These are phyloP conservation scores for Leccinum obscurum DNA, from an alignment of 768 basidiomycete species.

Conservation along the genomic window DNA sequence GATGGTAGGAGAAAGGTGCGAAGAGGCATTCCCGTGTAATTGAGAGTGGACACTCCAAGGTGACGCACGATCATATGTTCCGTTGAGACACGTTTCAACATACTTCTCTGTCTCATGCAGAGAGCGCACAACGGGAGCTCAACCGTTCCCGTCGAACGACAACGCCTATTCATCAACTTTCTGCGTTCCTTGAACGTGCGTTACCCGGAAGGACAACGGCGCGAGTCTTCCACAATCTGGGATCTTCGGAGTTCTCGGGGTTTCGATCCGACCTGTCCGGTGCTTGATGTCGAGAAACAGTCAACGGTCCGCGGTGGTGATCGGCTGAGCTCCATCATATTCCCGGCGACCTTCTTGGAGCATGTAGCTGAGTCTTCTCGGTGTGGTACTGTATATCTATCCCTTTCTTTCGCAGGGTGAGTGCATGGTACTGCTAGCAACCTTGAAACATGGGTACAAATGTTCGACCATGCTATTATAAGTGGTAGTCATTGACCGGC, in stretches of 20 bases:
- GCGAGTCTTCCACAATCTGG: not conserved
- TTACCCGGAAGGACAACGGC: too few relatives aligned
- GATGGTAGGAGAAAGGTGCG: too few relatives aligned
- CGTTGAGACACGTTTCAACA: not conserved
- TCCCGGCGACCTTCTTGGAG: not conserved
- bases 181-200: not conserved
- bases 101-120: not conserved
- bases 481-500: slow-evolving; percentile 18
- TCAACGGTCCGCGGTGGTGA: not conserved
- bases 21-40: too few relatives aligned
- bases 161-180: not conserved
- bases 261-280: not conserved
- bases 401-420: not conserved
- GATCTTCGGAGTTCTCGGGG: not conserved
- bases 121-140: not conserved
- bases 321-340: not conserved
- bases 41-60: too few relatives aligned
- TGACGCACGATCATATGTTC: too few relatives aligned
- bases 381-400: not conserved
- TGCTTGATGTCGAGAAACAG: not conserved
- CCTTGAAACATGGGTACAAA: not conserved
- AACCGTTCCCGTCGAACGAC: not conserved
- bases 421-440: not conserved
- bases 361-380: not conserved
- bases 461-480: not conserved